Evolutionary conservation across 495 filamentous ascomycete genomes (phyloP).

Genomic region (Bathelium albidoporum): DNA sequence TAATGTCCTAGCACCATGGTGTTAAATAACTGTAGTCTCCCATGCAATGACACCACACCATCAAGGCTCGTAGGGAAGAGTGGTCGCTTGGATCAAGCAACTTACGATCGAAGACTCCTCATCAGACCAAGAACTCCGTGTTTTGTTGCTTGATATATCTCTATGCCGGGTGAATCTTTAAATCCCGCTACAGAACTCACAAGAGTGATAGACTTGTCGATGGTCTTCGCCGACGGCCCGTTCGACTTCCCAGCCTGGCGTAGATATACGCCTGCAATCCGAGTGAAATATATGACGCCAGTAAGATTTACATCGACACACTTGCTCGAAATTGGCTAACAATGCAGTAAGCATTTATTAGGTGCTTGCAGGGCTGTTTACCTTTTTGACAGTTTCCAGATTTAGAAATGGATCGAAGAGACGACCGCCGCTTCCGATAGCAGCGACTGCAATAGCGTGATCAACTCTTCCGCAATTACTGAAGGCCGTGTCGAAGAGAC

Average conservation of each 20-base stretch:
- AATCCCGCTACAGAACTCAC: conserved; percentile 39
- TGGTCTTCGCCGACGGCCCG: background rate
- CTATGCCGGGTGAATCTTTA: conserved; percentile 37
- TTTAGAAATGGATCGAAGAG: conserved; percentile 17
- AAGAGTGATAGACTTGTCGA: conserved; percentile 39
- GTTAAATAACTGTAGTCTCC: background rate
- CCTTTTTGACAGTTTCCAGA: conserved; percentile 14
- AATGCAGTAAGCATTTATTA: background rate
- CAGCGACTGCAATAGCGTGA: conserved; percentile 19
- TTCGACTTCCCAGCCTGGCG: conserved; percentile 8
- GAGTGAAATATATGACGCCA: conserved; percentile 17
- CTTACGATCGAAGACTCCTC: conserved; percentile 36
- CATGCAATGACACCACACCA: no score
- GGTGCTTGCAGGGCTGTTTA: background rate
- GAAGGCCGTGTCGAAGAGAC: conserved; percentile 11
- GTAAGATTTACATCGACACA: conserved; percentile 17
- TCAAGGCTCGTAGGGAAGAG: background rate
- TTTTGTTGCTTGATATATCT: conserved; percentile 42
- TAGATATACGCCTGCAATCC: conserved; percentile 15
- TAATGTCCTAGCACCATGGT: background rate
- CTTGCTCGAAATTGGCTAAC: conserved; percentile 4
- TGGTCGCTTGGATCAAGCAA: background rate
- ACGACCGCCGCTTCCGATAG: conserved; percentile 12
- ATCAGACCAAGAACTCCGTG: conserved; percentile 42
- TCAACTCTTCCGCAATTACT: conserved; percentile 14